A percentile compares a stretch with the other conserved stretches of the same genome.
These are phyloP conservation scores for Sutorius australiensis DNA, from an alignment of 768 basidiomycete genomes.

Conservation along the genomic window DNA sequence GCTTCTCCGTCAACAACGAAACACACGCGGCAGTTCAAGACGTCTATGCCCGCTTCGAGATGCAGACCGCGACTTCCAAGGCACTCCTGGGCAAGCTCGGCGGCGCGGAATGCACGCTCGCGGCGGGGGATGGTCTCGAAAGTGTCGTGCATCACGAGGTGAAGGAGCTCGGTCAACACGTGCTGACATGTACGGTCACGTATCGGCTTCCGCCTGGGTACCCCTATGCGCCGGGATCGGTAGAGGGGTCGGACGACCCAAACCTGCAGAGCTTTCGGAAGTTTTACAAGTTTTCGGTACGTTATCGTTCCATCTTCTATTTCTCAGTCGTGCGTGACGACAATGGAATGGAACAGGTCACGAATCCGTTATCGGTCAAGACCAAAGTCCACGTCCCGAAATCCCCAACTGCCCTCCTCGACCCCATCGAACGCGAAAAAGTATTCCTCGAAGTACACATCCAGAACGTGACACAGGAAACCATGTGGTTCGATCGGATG, in stretches of 20 bases:
- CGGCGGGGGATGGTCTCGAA: conserved; percentile 59
- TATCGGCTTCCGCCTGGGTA: conserved; percentile 69
- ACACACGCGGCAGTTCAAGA: conserved; percentile 57
- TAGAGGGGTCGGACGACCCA: conserved; percentile 51
- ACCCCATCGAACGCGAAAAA: conserved; percentile 65
- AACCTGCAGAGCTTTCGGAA: conserved; percentile 71
- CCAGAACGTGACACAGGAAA: conserved; percentile 77
- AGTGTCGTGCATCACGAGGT: conserved; percentile 79
- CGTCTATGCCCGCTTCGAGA: conserved; percentile 70
- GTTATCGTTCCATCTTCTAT: conserved; percentile 25
- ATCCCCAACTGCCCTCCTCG: conserved; percentile 68
- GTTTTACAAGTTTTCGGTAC: conserved; percentile 87
- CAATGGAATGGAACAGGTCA: conserved; percentile 50
- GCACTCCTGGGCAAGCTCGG: conserved; percentile 60
- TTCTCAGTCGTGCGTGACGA: not conserved
- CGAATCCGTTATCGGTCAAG: conserved; percentile 93
- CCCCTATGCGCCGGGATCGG: conserved; percentile 46
- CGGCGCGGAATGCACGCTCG: conserved; percentile 45
- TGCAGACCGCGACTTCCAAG: conserved; percentile 78
- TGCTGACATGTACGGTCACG: conserved; percentile 78
- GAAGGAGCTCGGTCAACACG: conserved; percentile 90
- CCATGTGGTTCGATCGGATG: conserved; percentile 81
- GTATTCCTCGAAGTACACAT: conserved; percentile 91
- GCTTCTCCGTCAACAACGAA: conserved; percentile 81
- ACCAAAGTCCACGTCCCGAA: conserved; percentile 83